Conservation (phyloP, 208 protist genomes). For the Leptomonas pyrrhocoris region DNA sequence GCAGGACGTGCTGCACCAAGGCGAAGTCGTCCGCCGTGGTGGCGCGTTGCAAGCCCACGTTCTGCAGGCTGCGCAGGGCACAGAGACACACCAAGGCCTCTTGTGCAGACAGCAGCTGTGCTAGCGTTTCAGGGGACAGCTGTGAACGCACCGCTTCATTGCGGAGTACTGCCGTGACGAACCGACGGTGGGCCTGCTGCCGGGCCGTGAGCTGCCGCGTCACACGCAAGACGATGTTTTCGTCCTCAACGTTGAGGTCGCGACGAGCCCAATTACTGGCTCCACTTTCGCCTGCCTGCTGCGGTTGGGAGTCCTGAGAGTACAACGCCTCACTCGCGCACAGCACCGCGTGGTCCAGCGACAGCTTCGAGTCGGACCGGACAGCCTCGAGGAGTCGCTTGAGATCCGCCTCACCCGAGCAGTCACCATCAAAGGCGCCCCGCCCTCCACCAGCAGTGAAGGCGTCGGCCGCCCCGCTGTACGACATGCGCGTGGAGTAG, state of each 20-base stretch:
- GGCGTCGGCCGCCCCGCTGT: background rate
- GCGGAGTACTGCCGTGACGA: conserved; percentile 65
- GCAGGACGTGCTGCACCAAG: conserved; percentile 11
- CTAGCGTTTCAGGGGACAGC: conserved; percentile 55
- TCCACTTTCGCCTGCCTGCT: background rate
- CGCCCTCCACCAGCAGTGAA: too few species aligned
- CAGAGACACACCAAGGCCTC: conserved; percentile 67
- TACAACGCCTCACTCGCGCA: conserved; percentile 29
- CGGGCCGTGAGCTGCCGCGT: conserved; percentile 60
- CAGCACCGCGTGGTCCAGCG: conserved; percentile 71
- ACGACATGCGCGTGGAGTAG: conserved; percentile 5
- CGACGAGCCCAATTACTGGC: conserved; percentile 75
- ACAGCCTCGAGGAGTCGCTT: conserved; percentile 38
- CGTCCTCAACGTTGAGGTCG: conserved; percentile 72
- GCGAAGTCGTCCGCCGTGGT: conserved; percentile 8
- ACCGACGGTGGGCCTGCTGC: conserved; percentile 78
- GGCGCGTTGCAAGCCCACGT: conserved; percentile 43
- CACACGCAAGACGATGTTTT: conserved; percentile 75
- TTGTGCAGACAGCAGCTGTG: conserved; percentile 69
- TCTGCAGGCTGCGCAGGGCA: conserved; percentile 76
- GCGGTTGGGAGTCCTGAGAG: background rate
- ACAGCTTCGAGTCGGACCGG: conserved; percentile 49
- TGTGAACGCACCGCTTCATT: conserved; percentile 34
- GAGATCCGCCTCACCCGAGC: conserved; percentile 22
- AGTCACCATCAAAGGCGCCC: conserved; percentile 19